Evolutionary conservation across 2,329 filamentous ascomycete species (phyloP), one percentile per base, ranked within the genome.

Genomic region (Sporothrix globosa): DNA sequence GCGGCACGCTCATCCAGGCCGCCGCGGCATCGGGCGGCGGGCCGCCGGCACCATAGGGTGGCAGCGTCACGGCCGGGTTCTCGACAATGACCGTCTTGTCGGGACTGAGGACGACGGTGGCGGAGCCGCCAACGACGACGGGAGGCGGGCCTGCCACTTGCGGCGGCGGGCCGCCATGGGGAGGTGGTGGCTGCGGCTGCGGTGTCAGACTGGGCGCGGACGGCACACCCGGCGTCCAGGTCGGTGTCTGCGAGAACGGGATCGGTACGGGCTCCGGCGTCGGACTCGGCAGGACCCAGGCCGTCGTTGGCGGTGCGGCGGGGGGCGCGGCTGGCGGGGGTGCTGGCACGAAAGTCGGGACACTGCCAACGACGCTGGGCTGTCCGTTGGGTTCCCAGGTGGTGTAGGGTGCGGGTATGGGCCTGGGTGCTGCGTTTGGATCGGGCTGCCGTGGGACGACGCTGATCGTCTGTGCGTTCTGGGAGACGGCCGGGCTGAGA

Each of bases 51-150:
- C 17, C 48, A 11, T 30, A 19, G 6, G 70, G 68, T 13, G 65
- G 19, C n/a, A 72, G 14, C 13, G 71, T 72, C 2, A 72, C 30
- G 10, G 24, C 46, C n/a, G 71, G 71, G 48, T 72, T 72, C 68
- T 72, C 63, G 3, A 72, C 71, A 41, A 72, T 69, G n/a, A 72
- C 65, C 19, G 71, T 72, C 65, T 72, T 72, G 68, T 72, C 71
- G 14, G 68, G 71, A 1, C 68, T 70, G 44, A 72, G 68, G 2
- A 58, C 56, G 3, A 72, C 17, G 1, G 71, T 72, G 30, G 70
- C 68, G 14, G n/a, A 17, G 34, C 70, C 70, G 53, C 70, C 70
- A 4, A 72, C 70, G 13, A 69, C 70, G 17, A 72, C 56, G 53
- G 30, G 44, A 13, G 58, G 68, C 30, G 66, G 41, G 19, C 14